These are phyloP conservation scores for Magnaporthales sp. DNA, from an alignment of 2,329 filamentous ascomycete species.

Conservation along the genomic window DNA sequence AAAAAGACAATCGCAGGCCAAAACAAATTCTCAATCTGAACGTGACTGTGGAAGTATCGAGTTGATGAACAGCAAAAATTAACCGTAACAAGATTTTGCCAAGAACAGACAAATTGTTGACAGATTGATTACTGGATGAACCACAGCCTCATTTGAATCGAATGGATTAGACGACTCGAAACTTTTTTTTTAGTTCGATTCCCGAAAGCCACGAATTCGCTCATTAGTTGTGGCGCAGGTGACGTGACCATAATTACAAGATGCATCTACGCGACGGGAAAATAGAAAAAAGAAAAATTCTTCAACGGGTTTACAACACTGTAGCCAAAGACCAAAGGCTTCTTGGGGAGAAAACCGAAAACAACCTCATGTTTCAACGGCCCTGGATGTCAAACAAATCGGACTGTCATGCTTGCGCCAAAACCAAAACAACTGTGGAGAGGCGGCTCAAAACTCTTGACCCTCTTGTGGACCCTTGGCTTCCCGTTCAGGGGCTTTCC, in stretches of 20 bases:
- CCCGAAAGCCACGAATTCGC: neutral
- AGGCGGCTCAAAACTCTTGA: neutral
- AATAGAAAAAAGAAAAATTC: neutral
- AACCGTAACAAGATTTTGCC: neutral
- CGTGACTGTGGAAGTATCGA: neutral
- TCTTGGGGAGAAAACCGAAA: slow-evolving; percentile 13
- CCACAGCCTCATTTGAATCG: neutral
- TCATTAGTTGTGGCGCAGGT: neutral
- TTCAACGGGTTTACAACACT: neutral
- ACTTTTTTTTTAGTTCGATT: neutral
- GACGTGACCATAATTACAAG: neutral
- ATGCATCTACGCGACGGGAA: neutral
- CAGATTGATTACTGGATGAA: neutral
- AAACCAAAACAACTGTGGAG: slow-evolving; percentile 16
- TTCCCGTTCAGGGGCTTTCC: slow-evolving; percentile 8
- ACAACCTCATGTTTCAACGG: slow-evolving; percentile 25
- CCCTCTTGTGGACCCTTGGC: neutral
- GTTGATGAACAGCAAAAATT: neutral
- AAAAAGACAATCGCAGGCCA: neutral
- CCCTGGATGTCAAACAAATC: slow-evolving; percentile 16
- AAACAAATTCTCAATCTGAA: neutral
- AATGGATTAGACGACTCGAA: neutral
- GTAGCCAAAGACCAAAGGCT: too few species aligned
- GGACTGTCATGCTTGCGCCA: slow-evolving; percentile 1
- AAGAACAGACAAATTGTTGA: neutral